phyloP scores from a whole-genome alignment of 106 monocot genomes.

The Agapanthus africanus region DNA sequence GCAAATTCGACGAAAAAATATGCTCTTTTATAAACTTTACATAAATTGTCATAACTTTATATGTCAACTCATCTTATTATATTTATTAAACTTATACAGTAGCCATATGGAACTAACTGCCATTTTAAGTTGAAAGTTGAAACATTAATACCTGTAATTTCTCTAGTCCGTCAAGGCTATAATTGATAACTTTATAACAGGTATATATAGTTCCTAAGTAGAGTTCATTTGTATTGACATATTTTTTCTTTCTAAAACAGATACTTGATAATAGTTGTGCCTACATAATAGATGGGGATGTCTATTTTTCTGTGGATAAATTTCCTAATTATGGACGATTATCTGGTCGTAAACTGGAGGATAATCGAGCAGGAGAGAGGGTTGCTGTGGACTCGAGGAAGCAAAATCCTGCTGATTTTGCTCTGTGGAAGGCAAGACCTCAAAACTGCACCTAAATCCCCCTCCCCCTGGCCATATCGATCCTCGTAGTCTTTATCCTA shows the following conservation, averaged over 20 bases:
- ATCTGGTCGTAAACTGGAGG: slow-evolving; percentile 86
- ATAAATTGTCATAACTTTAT: neutral
- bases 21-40: neutral
- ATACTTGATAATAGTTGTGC: slow-evolving; percentile 86
- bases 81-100: no score
- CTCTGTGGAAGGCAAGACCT: slow-evolving; percentile 85
- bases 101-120: neutral
- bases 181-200: neutral
- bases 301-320: slow-evolving; percentile 90
- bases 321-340: slow-evolving; percentile 78
- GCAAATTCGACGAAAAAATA: neutral
- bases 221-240: slow-evolving; percentile 1
- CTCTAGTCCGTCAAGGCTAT: neutral
- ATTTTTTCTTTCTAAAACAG: slow-evolving; percentile 36
- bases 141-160: neutral
- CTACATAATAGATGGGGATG: slow-evolving; percentile 72
- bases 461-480: neutral
- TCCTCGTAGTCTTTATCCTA: neutral
- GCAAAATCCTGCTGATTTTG: slow-evolving; percentile 96
- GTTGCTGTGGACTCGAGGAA: slow-evolving; percentile 86
- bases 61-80: neutral
- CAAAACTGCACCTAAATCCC: neutral
- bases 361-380: slow-evolving; percentile 86
- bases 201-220: neutral
- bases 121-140: neutral